These are phyloP conservation scores for Ogataea degrootiae DNA, from an alignment of 805 yeast species.

Conservation along the genomic window DNA sequence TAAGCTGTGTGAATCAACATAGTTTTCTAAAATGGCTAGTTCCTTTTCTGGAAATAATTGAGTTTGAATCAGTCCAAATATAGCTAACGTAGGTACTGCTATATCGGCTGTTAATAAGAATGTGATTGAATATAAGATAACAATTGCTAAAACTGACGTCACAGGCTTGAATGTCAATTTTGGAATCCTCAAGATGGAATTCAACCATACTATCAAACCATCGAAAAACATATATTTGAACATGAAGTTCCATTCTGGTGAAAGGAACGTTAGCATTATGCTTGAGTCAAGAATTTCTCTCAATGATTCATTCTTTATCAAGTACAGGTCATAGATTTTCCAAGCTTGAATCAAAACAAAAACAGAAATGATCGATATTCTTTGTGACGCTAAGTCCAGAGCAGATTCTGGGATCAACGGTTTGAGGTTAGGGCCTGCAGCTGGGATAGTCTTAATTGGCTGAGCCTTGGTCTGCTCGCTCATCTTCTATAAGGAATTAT, in stretches of 20 bases:
- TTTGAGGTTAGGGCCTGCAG: neutral
- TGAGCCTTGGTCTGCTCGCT: neutral
- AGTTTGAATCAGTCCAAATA: slow-evolving; percentile 14
- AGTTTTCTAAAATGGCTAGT: slow-evolving; percentile 28
- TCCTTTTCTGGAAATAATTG: slow-evolving; percentile 26
- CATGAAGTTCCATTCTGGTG: slow-evolving; percentile 54
- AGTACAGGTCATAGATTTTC: slow-evolving; percentile 68
- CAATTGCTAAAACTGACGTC: slow-evolving; percentile 46
- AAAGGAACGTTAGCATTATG: slow-evolving; percentile 32
- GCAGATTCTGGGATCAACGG: slow-evolving; percentile 60
- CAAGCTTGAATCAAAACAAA: slow-evolving; percentile 79
- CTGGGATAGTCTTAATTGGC: neutral
- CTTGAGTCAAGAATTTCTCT: slow-evolving; percentile 16
- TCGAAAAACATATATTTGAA: slow-evolving; percentile 73
- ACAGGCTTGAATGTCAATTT: slow-evolving; percentile 59
- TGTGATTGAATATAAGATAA: slow-evolving; percentile 44
- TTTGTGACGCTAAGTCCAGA: slow-evolving; percentile 73
- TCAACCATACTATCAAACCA: slow-evolving; percentile 59
- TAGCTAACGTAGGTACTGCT: slow-evolving; percentile 40
- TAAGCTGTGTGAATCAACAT: slow-evolving; percentile 32
- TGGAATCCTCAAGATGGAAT: slow-evolving; percentile 75
- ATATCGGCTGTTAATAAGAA: slow-evolving; percentile 49
- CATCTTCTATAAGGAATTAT: neutral
- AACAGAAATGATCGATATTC: slow-evolving; percentile 59
- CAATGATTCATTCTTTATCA: slow-evolving; percentile 43